phyloP scores from a whole-genome alignment of 768 basidiomycete species.

The Rhizopogon vulgaris region DNA sequence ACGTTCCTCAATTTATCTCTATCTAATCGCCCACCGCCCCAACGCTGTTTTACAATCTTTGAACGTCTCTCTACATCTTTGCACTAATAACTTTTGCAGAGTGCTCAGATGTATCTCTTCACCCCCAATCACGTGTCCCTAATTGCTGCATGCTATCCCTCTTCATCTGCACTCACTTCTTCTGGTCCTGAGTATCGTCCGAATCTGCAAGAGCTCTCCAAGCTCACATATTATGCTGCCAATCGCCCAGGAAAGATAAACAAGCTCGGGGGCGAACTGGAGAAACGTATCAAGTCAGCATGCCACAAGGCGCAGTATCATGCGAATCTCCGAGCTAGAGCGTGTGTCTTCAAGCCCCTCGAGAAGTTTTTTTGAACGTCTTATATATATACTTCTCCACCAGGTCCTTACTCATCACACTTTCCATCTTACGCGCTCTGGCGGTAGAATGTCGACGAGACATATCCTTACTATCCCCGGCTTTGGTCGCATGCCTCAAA shows the following conservation, averaged over 20 bases:
- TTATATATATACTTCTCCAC: background rate
- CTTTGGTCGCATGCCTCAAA: constrained; percentile 62
- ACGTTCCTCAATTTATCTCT: background rate
- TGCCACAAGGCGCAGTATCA: constrained; percentile 55
- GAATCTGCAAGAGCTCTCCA: constrained; percentile 79
- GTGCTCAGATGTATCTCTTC: constrained; percentile 58
- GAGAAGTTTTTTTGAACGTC: background rate
- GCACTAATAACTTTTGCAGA: background rate
- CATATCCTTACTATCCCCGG: constrained; percentile 65
- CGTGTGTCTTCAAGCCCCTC: constrained; percentile 44
- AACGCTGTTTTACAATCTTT: background rate
- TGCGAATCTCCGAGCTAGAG: constrained; percentile 73
- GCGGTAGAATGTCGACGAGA: constrained; percentile 85
- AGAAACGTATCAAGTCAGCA: constrained; percentile 65
- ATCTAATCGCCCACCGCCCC: background rate
- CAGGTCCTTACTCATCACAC: constrained; percentile 76
- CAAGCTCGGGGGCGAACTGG: constrained; percentile 70
- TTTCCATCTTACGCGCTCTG: constrained; percentile 75
- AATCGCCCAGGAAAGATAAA: constrained; percentile 77
- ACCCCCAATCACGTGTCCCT: constrained; percentile 81
- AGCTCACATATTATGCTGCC: constrained; percentile 80
- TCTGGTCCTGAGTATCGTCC: constrained; percentile 75
- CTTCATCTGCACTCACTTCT: constrained; percentile 64
- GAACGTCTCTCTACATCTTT: background rate
- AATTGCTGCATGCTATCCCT: constrained; percentile 82